These are phyloP conservation scores for Thuja plicata DNA, from an alignment of 83 land plant genomes.

Conservation along the genomic window DNA sequence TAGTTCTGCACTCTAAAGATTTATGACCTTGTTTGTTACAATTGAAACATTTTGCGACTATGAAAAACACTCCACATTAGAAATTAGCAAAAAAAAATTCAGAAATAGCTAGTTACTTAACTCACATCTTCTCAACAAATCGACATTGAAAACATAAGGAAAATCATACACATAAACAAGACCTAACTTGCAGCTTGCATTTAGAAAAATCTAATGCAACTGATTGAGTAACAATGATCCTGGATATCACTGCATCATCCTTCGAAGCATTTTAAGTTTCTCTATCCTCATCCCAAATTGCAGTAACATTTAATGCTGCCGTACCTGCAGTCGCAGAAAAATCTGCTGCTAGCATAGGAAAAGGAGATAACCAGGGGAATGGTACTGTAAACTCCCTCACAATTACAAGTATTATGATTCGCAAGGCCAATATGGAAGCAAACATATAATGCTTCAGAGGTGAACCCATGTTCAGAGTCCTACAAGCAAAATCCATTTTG, in stretches of 20 bases:
- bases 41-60: no score
- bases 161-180: conserved; percentile 52
- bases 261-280: not conserved
- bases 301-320: not conserved
- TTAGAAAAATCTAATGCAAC: not conserved
- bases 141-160: conserved; percentile 44
- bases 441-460: not conserved
- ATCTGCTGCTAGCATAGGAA: not conserved
- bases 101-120: no score
- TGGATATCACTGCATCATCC: not conserved
- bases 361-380: not conserved
- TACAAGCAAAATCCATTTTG: not conserved
- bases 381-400: not conserved
- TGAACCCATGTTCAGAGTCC: not conserved
- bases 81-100: no score
- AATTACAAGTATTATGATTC: no score
- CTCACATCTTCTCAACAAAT: conserved; percentile 33
- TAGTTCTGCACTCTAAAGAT: no score
- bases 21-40: no score
- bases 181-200: conserved; percentile 27
- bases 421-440: not conserved
- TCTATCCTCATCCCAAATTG: no score
- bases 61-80: no score
- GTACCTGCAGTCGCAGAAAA: not conserved
- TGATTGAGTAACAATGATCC: not conserved